Percentiles rank a stretch among this genome's conserved stretches.
Conservation (phyloP, 495 filamentous ascomycete genomes). For the Aspergillus panamensis region DNA sequence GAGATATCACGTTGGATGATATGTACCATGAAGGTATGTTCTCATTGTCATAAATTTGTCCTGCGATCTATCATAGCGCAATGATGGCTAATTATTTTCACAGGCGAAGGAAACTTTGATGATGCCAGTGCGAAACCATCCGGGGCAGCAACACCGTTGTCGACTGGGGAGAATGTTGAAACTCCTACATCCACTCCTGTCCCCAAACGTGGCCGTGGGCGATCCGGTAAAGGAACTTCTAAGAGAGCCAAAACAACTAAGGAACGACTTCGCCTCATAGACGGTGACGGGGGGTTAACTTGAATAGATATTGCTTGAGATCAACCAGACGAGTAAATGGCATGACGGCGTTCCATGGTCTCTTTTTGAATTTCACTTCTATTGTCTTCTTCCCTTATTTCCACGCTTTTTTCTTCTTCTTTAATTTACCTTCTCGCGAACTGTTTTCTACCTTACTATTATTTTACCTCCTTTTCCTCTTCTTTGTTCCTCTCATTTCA, state of each 20-base stretch:
- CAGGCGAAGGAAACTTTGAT: slow-evolving; percentile 92
- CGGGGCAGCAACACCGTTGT: slow-evolving; percentile 77
- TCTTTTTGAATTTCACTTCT: slow-evolving; percentile 16
- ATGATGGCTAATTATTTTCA: slow-evolving; percentile 10
- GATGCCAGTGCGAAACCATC: slow-evolving; percentile 76
- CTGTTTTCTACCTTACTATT: slow-evolving; percentile 21
- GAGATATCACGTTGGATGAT: slow-evolving; percentile 83
- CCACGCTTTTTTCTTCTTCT: slow-evolving; percentile 14
- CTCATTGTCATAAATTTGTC: not conserved
- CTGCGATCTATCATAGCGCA: not conserved
- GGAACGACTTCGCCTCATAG: slow-evolving; percentile 81
- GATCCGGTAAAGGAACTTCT: slow-evolving; percentile 49
- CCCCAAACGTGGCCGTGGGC: slow-evolving; percentile 52
- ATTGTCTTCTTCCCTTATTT: slow-evolving; percentile 5
- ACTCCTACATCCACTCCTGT: slow-evolving; percentile 47
- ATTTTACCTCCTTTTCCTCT: slow-evolving; percentile 17
- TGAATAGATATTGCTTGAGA: slow-evolving; percentile 18
- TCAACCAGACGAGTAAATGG: slow-evolving; percentile 22
- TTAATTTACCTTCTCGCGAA: slow-evolving; percentile 10
- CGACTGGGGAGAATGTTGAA: slow-evolving; percentile 44
- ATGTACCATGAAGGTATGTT: slow-evolving; percentile 96
- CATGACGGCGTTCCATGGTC: slow-evolving; percentile 32
- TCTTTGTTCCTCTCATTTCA: not conserved
- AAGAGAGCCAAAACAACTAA: slow-evolving; percentile 93
- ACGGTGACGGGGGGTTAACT: slow-evolving; percentile 60